Evolutionary conservation across 345 rosid species (phyloP).

Genomic region (Litchi chinensis): DNA sequence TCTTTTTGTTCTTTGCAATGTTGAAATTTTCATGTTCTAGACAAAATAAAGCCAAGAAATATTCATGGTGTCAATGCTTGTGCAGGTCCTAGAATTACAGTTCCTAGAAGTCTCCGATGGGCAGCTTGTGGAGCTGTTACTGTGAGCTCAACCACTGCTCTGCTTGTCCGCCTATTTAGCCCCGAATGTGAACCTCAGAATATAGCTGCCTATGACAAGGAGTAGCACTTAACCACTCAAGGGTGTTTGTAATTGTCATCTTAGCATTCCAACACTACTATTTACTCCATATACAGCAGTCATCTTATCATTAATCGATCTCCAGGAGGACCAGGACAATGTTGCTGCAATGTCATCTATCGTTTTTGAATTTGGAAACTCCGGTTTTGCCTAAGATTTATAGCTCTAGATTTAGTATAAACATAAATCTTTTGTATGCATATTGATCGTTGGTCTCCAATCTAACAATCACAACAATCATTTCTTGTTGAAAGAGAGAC

Average conservation of each 20-base stretch:
- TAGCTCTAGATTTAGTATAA: background rate
- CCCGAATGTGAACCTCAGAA: slow-evolving; percentile 98
- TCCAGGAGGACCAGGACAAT: background rate
- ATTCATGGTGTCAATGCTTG: background rate
- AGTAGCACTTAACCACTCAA: background rate
- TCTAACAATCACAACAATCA: background rate
- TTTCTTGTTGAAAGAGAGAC: background rate
- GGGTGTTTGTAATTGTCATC: background rate
- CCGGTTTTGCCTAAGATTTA: background rate
- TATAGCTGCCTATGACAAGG: slow-evolving; percentile 73
- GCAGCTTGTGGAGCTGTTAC: slow-evolving; percentile 85
- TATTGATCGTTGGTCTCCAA: background rate
- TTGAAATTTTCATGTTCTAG: too few relatives aligned
- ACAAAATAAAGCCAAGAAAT: background rate
- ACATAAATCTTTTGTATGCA: background rate
- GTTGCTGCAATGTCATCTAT: background rate
- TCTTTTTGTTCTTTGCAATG: too few relatives aligned
- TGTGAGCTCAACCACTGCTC: slow-evolving; percentile 62
- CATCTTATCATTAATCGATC: background rate
- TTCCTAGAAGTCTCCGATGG: slow-evolving; percentile 81
- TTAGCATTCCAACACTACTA: too few relatives aligned
- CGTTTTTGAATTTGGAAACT: background rate
- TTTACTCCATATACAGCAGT: background rate
- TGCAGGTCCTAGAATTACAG: slow-evolving; percentile 65
- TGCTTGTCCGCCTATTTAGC: slow-evolving; percentile 79